Conservation (phyloP, 306 rosid genomes). For the Citrullus colocynthis region DNA sequence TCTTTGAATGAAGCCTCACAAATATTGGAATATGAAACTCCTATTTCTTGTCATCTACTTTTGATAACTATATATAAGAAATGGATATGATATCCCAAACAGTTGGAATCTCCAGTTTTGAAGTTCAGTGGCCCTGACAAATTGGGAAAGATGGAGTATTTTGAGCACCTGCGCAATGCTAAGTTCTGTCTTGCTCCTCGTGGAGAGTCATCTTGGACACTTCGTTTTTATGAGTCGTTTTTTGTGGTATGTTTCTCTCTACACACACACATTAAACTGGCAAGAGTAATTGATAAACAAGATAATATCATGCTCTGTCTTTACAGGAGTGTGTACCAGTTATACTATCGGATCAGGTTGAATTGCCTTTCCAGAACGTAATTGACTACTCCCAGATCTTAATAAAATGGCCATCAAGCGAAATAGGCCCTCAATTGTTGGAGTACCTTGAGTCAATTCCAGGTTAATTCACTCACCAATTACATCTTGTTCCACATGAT, state of each 20-base stretch:
- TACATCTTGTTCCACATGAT: constrained; percentile 8
- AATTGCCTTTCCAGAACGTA: constrained; percentile 89
- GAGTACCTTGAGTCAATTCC: constrained; percentile 84
- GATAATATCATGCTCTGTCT: constrained; percentile 12
- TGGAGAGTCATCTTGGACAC: constrained; percentile 98
- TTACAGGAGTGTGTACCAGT: constrained; percentile 92
- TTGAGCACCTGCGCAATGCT: constrained; percentile 73
- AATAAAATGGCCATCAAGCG: constrained; percentile 90
- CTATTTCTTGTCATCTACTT: neutral
- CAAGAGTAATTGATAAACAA: neutral
- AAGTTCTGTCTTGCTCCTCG: constrained; percentile 95
- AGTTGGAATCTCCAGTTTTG: constrained; percentile 95
- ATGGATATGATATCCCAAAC: constrained; percentile 37
- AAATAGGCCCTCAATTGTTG: constrained; percentile 66
- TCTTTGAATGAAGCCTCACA: neutral
- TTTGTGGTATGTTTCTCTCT: constrained; percentile 61
- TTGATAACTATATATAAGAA: constrained; percentile 11
- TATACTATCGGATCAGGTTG: constrained; percentile 69
- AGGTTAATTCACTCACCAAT: constrained; percentile 32
- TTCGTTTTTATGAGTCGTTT: constrained; percentile 82
- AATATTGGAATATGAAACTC: neutral
- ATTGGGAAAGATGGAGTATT: constrained; percentile 67
- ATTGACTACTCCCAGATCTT: constrained; percentile 76
- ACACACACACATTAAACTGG: neutral
- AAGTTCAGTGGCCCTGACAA: constrained; percentile 75